Percentiles rank a stretch among this genome's conserved stretches.
These are phyloP conservation scores for Comarum palustre DNA, from an alignment of 306 rosid genomes.

Conservation along the genomic window DNA sequence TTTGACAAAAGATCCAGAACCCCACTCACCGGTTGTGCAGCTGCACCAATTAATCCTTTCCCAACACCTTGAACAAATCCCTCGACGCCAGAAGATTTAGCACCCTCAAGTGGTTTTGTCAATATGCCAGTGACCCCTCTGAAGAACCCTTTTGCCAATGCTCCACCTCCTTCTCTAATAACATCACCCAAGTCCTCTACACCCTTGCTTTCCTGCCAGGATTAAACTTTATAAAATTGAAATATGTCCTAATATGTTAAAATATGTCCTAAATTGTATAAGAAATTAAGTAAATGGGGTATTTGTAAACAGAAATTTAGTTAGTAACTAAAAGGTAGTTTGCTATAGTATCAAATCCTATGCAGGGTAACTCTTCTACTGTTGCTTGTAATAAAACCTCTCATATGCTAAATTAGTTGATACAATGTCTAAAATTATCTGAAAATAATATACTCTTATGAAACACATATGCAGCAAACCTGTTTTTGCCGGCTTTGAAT, in stretches of 20 bases:
- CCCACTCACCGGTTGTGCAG: slow-evolving; percentile 98
- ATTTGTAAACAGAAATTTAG: too few relatives aligned
- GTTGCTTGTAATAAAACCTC: neutral
- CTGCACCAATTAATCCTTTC: slow-evolving; percentile 95
- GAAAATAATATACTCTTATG: neutral
- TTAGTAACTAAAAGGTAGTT: too few relatives aligned
- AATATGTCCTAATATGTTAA: too few relatives aligned
- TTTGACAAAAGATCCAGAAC: slow-evolving; percentile 94
- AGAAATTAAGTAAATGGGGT: too few relatives aligned
- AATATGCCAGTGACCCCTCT: slow-evolving; percentile 98
- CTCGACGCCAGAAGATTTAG: slow-evolving; percentile 92
- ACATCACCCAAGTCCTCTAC: slow-evolving; percentile 92
- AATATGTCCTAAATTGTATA: too few relatives aligned
- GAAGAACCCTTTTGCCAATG: slow-evolving; percentile 92
- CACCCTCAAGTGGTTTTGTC: slow-evolving; percentile 98
- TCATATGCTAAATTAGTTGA: neutral
- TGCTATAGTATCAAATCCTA: neutral
- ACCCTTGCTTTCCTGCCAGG: slow-evolving; percentile 84
- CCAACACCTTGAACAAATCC: slow-evolving; percentile 99
- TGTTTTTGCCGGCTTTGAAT: slow-evolving; percentile 92
- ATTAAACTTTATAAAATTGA: neutral
- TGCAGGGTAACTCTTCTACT: neutral
- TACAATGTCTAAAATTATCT: neutral
- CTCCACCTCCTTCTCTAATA: slow-evolving; percentile 97
- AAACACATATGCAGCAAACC: slow-evolving; percentile 46